A percentile compares a stretch with the other conserved stretches of the same genome.
Evolutionary conservation across 202 grass and related monocot species (phyloP).

Genomic region (Saccharum hybrid): DNA sequence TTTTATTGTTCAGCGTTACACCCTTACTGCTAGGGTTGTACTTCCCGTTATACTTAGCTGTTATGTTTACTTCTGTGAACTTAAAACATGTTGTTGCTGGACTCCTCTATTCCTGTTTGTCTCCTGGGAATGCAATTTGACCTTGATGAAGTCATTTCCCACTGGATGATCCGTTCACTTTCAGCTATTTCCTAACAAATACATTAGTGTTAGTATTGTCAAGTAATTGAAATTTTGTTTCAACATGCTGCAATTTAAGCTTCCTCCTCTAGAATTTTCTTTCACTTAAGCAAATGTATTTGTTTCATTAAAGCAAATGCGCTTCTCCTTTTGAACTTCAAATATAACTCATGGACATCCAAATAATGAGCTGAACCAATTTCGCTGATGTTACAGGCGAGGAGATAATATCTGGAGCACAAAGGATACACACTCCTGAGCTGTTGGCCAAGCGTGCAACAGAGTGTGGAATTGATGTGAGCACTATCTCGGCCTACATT

Average conservation of each 20-base stretch:
- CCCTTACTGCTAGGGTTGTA: background rate
- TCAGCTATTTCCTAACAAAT: background rate
- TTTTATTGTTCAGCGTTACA: background rate
- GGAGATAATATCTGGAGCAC: slow-evolving; percentile 96
- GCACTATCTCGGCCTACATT: slow-evolving; percentile 79
- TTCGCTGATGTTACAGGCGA: slow-evolving; percentile 59
- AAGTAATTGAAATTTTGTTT: background rate
- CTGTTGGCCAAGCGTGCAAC: slow-evolving; percentile 78
- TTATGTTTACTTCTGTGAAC: background rate
- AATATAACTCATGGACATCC: background rate
- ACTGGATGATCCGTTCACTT: background rate
- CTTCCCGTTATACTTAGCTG: background rate
- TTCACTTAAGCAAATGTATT: background rate
- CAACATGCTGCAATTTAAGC: background rate
- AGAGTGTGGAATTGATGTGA: slow-evolving; percentile 83
- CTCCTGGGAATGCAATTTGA: background rate
- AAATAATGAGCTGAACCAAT: background rate
- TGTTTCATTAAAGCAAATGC: background rate
- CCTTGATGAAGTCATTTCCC: background rate
- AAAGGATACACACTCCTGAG: too few species aligned
- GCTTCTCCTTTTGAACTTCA: background rate
- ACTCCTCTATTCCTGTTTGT: background rate
- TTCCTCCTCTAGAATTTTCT: background rate
- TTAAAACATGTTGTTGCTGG: background rate
- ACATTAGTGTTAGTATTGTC: background rate